Evolutionary conservation across 495 filamentous ascomycete genomes (phyloP), one percentile per base, ranked within the genome.

Genomic region (Extremus antarcticus): DNA sequence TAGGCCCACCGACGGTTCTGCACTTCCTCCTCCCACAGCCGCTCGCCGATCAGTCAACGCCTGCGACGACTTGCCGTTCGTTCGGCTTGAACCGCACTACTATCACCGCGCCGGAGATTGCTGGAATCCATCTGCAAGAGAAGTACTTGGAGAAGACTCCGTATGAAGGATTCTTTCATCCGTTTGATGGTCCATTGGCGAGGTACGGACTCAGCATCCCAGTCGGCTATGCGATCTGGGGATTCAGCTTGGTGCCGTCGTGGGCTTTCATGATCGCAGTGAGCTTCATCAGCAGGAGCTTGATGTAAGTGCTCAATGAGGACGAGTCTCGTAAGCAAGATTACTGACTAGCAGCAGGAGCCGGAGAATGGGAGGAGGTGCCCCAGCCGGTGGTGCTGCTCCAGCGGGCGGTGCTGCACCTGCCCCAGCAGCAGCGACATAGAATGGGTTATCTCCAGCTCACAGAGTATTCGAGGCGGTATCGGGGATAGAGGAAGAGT

Each of bases 301-400:
- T 95, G 66, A 95, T 95, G 92, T 95, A 74, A 83, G 89, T 79
- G 10, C 21, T n/a, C n/a, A n/a, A n/a, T n/a, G n/a, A n/a, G n/a
- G n/a, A n/a, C n/a, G n/a, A n/a, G n/a, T n/a, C n/a, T 22, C 43
- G 20, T 22, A 10, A 19, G 43, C 20, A 48, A 7, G 46, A 48
- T 10, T 48, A 10, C 24, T 48, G 46, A 48, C 20, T 48, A 3
- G 23, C 9, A 7, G 21, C 23, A 48, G 46, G 46, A 16, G 20
- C 23, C 46, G 46, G 46, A 48, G 46, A 48, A 24, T 48, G 20
- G 4, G 25, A 23, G 46, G 46, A 3, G 21, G 24, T 16, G 46
- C 46, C 17, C 46, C 46, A 25, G 46, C 46, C 2, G 46, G 21
- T 23, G 46, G 21, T 13, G 29, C 29, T n/a, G n/a, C n/a, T n/a